Base-by-base conservation (phyloP, 2,329 filamentous ascomycete species). In the Pseudofabraea citricarpa region DNA sequence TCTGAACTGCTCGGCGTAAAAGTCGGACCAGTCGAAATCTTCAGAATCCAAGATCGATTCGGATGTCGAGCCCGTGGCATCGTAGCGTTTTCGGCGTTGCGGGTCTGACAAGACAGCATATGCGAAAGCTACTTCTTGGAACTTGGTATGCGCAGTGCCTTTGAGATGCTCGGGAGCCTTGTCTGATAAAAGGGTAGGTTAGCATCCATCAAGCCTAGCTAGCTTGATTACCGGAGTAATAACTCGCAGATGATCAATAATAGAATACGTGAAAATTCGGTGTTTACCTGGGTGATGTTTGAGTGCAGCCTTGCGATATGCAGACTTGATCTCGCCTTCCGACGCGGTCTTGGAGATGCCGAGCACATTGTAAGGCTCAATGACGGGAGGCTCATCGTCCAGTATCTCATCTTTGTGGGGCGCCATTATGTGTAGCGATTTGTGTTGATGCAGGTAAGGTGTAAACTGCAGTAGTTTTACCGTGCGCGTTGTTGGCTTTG, bases 41-140 rank as follows among this genome's bases (percentile, higher is more conserved):
- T 84, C 86, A 46, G 87, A 83, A 60, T 89, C 85, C 23, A 84
- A 76, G 18, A 95, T 78, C 7, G 81, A 83, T 60, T 96, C 90
- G 9, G 87, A 81, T 0, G 90, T 97, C 44, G 85, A 93, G 43
- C 93, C 93, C 0, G 91, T 97, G 41, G 77, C 74, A 61, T 98
- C 91, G 70, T 95, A 98, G 46, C 88, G 86, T 55, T 82, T 81
- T 54, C 93, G 86, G 41, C 93, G 81, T 16, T 75, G 73, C 18
- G 85, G 74, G 55, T 96, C 88, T 23, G 88, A 95, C 26, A 98
- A 85, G 39, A 98, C 79, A 24, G 90, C 91, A 61, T 97, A 95
- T 41, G 93, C 91, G 58, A 96, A 91, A 19, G 91, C 91, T 55
- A 98, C 82, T 55, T 85, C 75, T 66, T 98, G 93, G 64, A 98